phyloP scores from a whole-genome alignment of 139 green algal species.

The Asterochloris erici region DNA sequence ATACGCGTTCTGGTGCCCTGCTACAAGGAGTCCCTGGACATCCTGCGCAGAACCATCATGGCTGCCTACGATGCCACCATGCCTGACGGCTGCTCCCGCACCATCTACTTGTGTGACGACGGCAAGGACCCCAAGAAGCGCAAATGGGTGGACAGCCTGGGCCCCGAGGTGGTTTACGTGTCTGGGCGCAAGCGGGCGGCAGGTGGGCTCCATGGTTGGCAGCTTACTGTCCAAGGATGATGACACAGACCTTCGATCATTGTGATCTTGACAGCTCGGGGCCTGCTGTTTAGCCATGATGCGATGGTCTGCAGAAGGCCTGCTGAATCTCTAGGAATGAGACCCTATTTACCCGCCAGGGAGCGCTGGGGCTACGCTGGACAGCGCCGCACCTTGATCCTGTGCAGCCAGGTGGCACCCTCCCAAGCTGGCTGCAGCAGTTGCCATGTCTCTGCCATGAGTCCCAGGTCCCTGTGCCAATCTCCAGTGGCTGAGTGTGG shows the following conservation, averaged over 20 bases:
- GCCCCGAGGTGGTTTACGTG: conserved; percentile 55
- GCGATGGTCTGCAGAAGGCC: too few relatives aligned
- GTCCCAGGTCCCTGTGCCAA: too few relatives aligned
- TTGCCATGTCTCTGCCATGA: too few relatives aligned
- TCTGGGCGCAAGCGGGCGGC: conserved; percentile 53
- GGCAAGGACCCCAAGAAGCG: conserved; percentile 38
- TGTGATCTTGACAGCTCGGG: neutral
- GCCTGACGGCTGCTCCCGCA: conserved; percentile 32
- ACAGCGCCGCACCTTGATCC: too few relatives aligned
- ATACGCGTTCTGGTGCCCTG: conserved; percentile 56
- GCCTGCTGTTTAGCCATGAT: too few relatives aligned
- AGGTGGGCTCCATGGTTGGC: neutral
- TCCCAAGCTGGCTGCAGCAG: too few relatives aligned
- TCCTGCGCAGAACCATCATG: conserved; percentile 32
- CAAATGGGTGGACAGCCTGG: conserved; percentile 31
- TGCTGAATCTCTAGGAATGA: too few relatives aligned
- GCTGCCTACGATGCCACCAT: conserved; percentile 37
- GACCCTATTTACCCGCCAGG: too few relatives aligned
- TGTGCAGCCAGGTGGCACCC: too few relatives aligned
- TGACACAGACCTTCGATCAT: neutral
- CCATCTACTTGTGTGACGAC: conserved; percentile 35
- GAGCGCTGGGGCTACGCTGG: too few relatives aligned
- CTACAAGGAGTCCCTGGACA: conserved; percentile 58
- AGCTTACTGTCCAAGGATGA: neutral
- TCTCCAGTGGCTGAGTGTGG: too few relatives aligned